Evolutionary conservation across 495 filamentous ascomycete genomes (phyloP), one percentile per base, ranked within the genome.

Genomic region (Haplographium delicatum): DNA sequence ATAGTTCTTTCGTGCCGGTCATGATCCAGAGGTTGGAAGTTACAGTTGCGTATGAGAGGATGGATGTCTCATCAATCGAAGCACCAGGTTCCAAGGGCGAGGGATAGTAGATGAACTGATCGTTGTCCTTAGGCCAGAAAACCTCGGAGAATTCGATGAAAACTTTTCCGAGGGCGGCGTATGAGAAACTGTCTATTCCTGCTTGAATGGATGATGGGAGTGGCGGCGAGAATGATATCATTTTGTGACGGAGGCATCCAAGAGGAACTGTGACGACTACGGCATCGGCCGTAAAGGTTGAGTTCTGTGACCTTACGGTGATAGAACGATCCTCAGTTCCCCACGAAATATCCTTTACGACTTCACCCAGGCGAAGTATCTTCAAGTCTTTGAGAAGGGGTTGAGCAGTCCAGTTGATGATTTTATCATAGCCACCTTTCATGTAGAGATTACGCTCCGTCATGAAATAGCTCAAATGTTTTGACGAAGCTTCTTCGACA

Each of bases 21-120:
- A 55, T 55, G 31, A 55, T 46, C 41, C 41, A 55, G 38, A 49
- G 46, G 22, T 55, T 55, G 15, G 26, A 38, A 16, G 52, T 55
- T 0, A 55, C 52, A 9, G 52, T 55, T n/a, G 52, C 52, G 15
- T 55, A 55, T n/a, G 45, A 50, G 4, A 55, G 30, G 39, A 55
- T 50, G 22, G 52, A 55, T 1, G 38, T 28, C 28, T 39, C 39
- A 16, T 55, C 46, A 19, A 50, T 31, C 13, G 28, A 18, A 2
- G 39, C 15, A 16, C 34, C 40, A 10, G 52, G 24, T n/a, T 37
- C 23, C n/a, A 55, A 15, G 2, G 52, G 52, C n/a, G 52, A 55
- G 5, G 52, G 52, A 30, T 55, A 55, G 40, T 55, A 55, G 10
- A 55, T 50, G 39, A 55, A 55, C 31, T 55, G 52, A 50, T 55